phyloP scores from a whole-genome alignment of 345 rosid genomes.

The Bretschneidera sinensis region DNA sequence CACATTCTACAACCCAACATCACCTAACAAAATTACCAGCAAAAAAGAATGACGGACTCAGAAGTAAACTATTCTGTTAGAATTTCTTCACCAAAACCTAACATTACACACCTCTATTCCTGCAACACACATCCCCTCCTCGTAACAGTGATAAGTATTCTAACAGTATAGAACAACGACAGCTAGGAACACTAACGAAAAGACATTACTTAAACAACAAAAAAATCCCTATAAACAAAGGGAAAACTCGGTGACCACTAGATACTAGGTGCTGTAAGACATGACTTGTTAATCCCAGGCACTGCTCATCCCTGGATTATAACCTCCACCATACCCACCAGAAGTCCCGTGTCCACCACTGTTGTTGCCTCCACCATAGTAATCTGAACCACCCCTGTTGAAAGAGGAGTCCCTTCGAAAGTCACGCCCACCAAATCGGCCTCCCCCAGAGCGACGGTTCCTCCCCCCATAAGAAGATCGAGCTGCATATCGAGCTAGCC shows the following conservation, averaged over 20 bases:
- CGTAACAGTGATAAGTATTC: constrained; percentile 24
- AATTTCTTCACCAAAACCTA: constrained; percentile 22
- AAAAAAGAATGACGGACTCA: constrained; percentile 8
- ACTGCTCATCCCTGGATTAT: constrained; percentile 54
- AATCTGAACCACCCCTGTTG: constrained; percentile 53
- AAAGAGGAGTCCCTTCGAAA: constrained; percentile 65
- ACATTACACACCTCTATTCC: constrained; percentile 29
- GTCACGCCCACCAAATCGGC: constrained; percentile 79
- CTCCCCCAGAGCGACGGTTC: constrained; percentile 78
- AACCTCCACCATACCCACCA: constrained; percentile 28
- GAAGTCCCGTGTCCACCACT: constrained; percentile 34
- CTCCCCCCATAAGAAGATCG: constrained; percentile 61
- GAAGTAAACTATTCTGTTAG: constrained; percentile 29
- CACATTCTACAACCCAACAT: constrained; percentile 34
- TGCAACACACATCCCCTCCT: constrained; percentile 26
- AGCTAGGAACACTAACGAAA: constrained; percentile 21
- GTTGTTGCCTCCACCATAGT: constrained; percentile 49
- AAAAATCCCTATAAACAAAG: constrained; percentile 11
- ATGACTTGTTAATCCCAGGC: constrained; percentile 53
- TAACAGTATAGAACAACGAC: constrained; percentile 18
- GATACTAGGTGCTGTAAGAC: constrained; percentile 9
- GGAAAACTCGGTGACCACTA: constrained; percentile 19
- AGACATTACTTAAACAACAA: background rate
- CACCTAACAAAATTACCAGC: constrained; percentile 16
- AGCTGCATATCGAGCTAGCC: constrained; percentile 83